Base-by-base conservation (phyloP, 2,329 filamentous ascomycete species). In the Hymenotorrendiella dingleyae region DNA sequence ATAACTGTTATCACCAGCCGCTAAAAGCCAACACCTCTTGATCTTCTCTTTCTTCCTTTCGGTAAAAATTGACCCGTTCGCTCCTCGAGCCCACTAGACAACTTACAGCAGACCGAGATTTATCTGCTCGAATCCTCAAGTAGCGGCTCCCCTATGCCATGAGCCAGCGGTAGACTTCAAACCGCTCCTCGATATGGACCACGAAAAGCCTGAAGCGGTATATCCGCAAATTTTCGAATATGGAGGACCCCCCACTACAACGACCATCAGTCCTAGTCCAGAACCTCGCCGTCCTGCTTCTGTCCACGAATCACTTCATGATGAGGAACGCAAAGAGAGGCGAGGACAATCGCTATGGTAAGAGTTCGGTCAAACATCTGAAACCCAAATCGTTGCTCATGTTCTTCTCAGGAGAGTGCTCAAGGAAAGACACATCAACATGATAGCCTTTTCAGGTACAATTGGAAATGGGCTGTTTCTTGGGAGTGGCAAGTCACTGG, bases 371-470 rank as follows among this genome's bases (percentile, higher is more conserved):
- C n/a, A 8, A 19, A 19, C 6, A 21, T 41, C 14, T 21, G 32
- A 29, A 24, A 16, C 34, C 5, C 22, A 19, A 21, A 20, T 14
- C 4, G 30, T 19, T 12, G 34, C 45, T 56, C 11, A 54, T 30
- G 14, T 28, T 29, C 39, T 36, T 40, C 21, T 8, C 35, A 67
- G 66, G 65, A 60, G 65, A 54, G 61, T 64, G 5, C 49, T 68
- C 35, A 60, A 60, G 29, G 65, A 68, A 47, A 55, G 65, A 29
- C 65, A 68, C 30, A 66, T 67, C 45, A 68, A 67, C 47, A 68
- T 68, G 66, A 68, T 68, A 47, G 64, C 66, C 22, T 68, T 69
- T 42, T 67, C 66, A 40, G 66, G 66, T 62, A 67, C 58, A 37
- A 61, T 50, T 27, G 17, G 35, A 17, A 37, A 37, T 30, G 38